Base-by-base conservation (phyloP, 176 grass and related monocot species). In the Neostapfia colusana region DNA sequence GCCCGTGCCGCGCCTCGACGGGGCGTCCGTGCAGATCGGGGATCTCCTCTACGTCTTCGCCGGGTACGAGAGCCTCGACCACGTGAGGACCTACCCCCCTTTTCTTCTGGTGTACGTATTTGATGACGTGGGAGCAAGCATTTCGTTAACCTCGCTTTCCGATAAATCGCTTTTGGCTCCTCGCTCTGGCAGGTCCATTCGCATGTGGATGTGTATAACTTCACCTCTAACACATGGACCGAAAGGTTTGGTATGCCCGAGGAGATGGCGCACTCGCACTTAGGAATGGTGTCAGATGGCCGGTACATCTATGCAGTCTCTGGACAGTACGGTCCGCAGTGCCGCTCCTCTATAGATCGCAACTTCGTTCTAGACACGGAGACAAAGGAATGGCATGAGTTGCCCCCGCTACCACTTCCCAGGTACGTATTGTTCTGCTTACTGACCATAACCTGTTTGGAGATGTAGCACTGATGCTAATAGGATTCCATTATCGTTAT, bases 131-230 rank as follows among this genome's bases (percentile, higher is more conserved):
- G 20, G 16, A 14, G 8, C 36, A 62, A 31, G 0, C 15, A 40
- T 26, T 56, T 67, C 15, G 11, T 53, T 78, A 67, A 20, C 43
- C 20, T 69, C 70, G 13, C 26, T 57, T 79, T 55, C 17, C 81
- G 61, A 86, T 45, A 44, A 62, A 15, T 53, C 44, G 43, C 73
- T 70, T 28, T 65, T 63, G 25, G 25, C 14, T 79, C 77, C 5
- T 59, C 55, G 34, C 14, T 79, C 38, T 18, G 83, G 62, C 63
- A 97, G 93, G 93, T 97, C 3, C 90, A 97, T 91, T 91, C 88
- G 85, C 90, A 97, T 85, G 88, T 93, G 11, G 93, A 93, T 79
- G 78, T 97, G n/a, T 97, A 89, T 58, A 91, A 89, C 80, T 91
- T 97, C 61, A 89, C 88, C 15, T 78, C 80, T 37, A 93, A 93